Conservation (phyloP, 2,329 filamentous ascomycete species). For the Graphiopsis chlorocephala region DNA sequence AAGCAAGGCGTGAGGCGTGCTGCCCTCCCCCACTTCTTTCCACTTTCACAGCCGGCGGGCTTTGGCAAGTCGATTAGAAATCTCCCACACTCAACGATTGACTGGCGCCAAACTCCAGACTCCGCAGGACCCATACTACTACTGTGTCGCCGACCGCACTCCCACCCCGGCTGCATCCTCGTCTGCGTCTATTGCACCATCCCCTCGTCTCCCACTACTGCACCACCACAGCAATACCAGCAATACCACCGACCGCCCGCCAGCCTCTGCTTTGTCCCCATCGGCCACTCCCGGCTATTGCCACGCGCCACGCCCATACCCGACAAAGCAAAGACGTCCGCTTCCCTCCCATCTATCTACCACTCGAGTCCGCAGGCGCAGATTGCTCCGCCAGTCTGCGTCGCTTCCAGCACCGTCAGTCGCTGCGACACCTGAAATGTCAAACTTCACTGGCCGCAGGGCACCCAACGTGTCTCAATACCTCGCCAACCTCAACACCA, state of each 20-base stretch:
- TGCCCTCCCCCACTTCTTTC: neutral
- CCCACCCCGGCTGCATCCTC: neutral
- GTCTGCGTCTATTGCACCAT: slow-evolving; percentile 4
- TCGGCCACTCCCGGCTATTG: slow-evolving; percentile 1
- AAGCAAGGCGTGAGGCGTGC: neutral
- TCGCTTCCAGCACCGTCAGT: neutral
- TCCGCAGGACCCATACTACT: slow-evolving; percentile 2
- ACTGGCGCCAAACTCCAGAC: neutral
- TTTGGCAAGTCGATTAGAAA: neutral
- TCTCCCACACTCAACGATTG: neutral
- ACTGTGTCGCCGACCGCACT: neutral
- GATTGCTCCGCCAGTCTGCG: slow-evolving; percentile 13
- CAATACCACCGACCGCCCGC: neutral
- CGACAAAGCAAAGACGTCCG: slow-evolving; percentile 6
- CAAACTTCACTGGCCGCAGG: slow-evolving; percentile 70
- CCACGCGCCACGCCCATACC: neutral
- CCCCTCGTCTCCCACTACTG: neutral
- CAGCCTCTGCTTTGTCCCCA: neutral
- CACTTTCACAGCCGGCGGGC: neutral
- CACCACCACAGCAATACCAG: neutral
- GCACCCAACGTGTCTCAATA: slow-evolving; percentile 88
- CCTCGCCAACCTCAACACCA: slow-evolving; percentile 77
- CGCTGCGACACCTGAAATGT: slow-evolving; percentile 52
- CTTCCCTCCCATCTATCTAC: neutral
- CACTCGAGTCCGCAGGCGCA: slow-evolving; percentile 2